Base-by-base conservation (phyloP, 345 rosid species). In the Erodium maritimum region DNA sequence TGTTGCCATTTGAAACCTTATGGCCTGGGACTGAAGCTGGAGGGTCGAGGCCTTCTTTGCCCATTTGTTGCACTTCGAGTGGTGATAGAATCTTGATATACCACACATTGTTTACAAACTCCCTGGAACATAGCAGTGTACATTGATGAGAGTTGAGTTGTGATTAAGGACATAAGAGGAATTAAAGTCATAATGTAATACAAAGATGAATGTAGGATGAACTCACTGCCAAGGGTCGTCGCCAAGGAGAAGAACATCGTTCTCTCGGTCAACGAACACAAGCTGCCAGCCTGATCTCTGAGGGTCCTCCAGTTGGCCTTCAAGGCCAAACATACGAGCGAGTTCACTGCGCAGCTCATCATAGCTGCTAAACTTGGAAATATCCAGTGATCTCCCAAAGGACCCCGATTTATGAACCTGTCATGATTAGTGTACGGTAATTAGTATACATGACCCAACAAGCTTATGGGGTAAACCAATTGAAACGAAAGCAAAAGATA, bases 221-320 rank as follows among this genome's bases (percentile, higher is more conserved):
- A 67, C 77, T 77, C 59, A 77, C 80, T 69, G 80, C 77, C 80
- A 73, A 55, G 80, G 80, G 71, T 77, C n/a, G n/a, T n/a, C n/a
- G n/a, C n/a, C n/a, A n/a, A n/a, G n/a, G n/a, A n/a, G n/a, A n/a
- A n/a, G n/a, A n/a, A n/a, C n/a, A n/a, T n/a, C n/a, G n/a, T n/a
- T n/a, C n/a, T n/a, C n/a, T n/a, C n/a, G n/a, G n/a, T n/a, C n/a
- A n/a, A n/a, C n/a, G n/a, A n/a, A n/a, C n/a, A n/a, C n/a, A n/a
- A n/a, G n/a, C n/a, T n/a, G 80, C 80, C 80, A 77, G 80, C 80
- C 77, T 77, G 80, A 77, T 77, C 80, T 77, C 75, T 67, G 77
- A 58, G 70, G 75, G 61, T 73, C 80, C 75, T 73, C 80, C 63
- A 77, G 54, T 70, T 77, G 80, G 75, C 77, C 80, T 77, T 77